Evolutionary conservation across 2,329 filamentous ascomycete genomes (phyloP).

Genomic region (Lasiodiplodia gonubiensis): DNA sequence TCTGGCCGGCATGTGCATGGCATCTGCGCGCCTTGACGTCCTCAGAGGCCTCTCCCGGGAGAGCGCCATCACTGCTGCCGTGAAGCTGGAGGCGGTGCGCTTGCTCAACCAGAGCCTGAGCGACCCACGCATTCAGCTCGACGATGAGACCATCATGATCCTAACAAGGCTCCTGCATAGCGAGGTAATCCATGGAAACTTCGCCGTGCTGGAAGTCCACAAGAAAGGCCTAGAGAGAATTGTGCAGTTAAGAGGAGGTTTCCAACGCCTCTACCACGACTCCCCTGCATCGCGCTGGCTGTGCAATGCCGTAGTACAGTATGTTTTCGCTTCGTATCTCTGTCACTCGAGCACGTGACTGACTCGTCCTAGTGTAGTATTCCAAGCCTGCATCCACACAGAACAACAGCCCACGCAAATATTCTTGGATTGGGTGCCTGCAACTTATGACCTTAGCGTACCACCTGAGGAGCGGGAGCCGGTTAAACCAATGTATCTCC

Average conservation of each 20-base stretch:
- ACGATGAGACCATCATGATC: constrained; percentile 17
- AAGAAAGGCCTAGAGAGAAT: constrained; percentile 15
- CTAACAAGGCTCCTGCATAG: constrained; percentile 12
- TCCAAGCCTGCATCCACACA: constrained; percentile 14
- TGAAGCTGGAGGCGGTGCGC: constrained; percentile 14
- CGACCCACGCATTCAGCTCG: neutral
- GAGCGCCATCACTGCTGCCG: constrained; percentile 16
- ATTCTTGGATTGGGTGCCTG: constrained; percentile 2
- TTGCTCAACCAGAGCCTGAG: constrained; percentile 16
- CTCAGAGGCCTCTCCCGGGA: constrained; percentile 10
- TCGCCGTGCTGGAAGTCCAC: constrained; percentile 14
- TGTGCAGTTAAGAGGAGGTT: constrained; percentile 9
- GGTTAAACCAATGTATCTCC: constrained; percentile 4
- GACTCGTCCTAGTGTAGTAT: neutral
- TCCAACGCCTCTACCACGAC: constrained; percentile 10
- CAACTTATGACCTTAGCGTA: constrained; percentile 6
- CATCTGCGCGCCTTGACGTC: constrained; percentile 10
- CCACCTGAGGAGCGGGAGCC: neutral
- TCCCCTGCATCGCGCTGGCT: constrained; percentile 18
- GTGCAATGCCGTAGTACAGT: constrained; percentile 12
- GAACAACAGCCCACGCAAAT: constrained; percentile 15
- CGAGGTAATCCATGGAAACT: constrained; percentile 12
- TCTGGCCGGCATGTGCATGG: constrained; percentile 21
- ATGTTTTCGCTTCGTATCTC: neutral
- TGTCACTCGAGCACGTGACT: neutral